phyloP scores from a whole-genome alignment of 352 stramenopile genomes.

The Phytophthora palmivora region DNA sequence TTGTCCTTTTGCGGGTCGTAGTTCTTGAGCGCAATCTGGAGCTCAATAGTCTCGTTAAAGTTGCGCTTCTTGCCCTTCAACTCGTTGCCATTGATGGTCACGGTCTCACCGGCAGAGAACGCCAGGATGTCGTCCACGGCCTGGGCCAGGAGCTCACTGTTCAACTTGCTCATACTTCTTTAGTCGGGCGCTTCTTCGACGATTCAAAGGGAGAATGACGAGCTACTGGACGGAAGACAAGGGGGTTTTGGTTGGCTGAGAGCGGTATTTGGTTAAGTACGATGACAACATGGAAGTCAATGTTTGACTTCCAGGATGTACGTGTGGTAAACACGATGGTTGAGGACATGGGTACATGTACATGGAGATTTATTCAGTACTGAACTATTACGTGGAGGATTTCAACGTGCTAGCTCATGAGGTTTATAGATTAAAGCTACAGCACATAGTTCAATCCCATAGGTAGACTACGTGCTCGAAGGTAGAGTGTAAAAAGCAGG shows the following conservation, averaged over 20 bases:
- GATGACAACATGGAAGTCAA: conserved; percentile 2
- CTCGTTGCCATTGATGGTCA: conserved; percentile 91
- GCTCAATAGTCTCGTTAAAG: conserved; percentile 99
- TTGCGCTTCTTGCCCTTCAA: conserved; percentile 99
- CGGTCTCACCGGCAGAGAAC: conserved; percentile 95
- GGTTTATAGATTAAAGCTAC: not conserved
- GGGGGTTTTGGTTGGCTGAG: conserved; percentile 25
- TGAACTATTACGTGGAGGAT: too few relatives aligned
- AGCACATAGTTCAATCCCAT: conserved; percentile 11
- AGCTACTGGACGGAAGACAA: not conserved
- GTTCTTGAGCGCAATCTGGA: conserved; percentile 99
- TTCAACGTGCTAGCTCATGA: too few relatives aligned
- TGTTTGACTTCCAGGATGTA: too few relatives aligned
- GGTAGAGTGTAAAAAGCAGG: conserved; percentile 29
- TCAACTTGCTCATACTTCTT: conserved; percentile 95
- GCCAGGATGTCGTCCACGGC: conserved; percentile 96
- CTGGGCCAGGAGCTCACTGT: conserved; percentile 96
- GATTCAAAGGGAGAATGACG: conserved; percentile 82
- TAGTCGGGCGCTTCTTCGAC: conserved; percentile 70
- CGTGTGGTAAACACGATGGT: too few relatives aligned
- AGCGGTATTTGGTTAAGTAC: conserved; percentile 12
- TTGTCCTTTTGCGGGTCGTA: conserved; percentile 99
- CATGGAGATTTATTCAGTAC: too few relatives aligned
- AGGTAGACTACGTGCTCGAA: conserved; percentile 15
- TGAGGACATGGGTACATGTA: too few relatives aligned